Evolutionary conservation across 2,329 filamentous ascomycete genomes (phyloP), one percentile per base, ranked within the genome.

Genomic region (Penicillium griseofulvum): DNA sequence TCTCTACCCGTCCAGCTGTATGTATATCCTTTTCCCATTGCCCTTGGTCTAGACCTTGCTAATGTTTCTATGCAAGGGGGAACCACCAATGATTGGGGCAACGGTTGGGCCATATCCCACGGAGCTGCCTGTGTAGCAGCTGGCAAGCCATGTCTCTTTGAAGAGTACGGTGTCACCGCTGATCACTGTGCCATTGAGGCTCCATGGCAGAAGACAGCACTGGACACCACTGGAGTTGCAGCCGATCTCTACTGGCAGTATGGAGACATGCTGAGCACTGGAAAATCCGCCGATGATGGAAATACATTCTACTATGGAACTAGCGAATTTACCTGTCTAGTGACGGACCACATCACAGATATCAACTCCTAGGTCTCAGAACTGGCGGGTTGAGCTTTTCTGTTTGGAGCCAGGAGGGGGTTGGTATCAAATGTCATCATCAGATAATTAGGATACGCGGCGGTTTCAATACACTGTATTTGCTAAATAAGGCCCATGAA

Each of bases 1-100:
- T 60, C 65, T 82, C 12, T 83, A 83, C 58, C 78, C 79, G 0
- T 66, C 68, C 22, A 70, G 69, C 54, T 82, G 79, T 77, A 63
- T 16, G 66, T 58, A 24, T 38, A n/a, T 5, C 17, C 8, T 24
- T 5, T 26, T 33, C 4, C 22, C 11, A 8, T 36, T n/a, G 8
- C 5, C n/a, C 1, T 29, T 34, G 1, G 1, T 7, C 8, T 29
- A 2, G 3, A 4, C 19, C 14, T 41, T 49, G 31, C 53, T 55
- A 26, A 53, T 36, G n/a, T 49, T 36, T 16, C 29, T 22, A 19
- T 42, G 1, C 8, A 4, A 72, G 69, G 72, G 73, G 69, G 73
- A 26, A 68, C 70, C 4, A 61, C 62, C n/a, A 66, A 74, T 55
- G 64, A 67, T 28, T 80, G 75, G 71, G 81, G 78, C 12, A 75